These are phyloP conservation scores for Fusarium sublunatum DNA, from an alignment of 2,329 filamentous ascomycete species.

Conservation along the genomic window DNA sequence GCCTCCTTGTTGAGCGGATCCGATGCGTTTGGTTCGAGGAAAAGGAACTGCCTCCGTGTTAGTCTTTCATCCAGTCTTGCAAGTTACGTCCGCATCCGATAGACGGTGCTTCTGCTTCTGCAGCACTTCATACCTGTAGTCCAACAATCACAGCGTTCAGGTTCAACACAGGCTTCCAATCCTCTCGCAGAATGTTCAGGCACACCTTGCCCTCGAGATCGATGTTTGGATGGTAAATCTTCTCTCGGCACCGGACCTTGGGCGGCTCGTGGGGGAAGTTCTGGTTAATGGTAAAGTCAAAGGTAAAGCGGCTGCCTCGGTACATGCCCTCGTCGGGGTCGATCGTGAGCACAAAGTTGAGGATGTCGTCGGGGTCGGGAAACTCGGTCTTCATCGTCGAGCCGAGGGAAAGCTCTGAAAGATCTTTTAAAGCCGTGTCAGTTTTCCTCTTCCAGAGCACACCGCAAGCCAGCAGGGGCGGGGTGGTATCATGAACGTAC, in stretches of 20 bases:
- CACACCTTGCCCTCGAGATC: constrained; percentile 98
- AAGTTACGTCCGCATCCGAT: background rate
- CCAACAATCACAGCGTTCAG: constrained; percentile 96
- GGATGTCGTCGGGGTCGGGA: constrained; percentile 84
- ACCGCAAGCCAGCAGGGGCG: background rate
- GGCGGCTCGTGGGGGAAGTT: constrained; percentile 98
- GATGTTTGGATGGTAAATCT: constrained; percentile 99
- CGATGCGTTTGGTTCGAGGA: constrained; percentile 95
- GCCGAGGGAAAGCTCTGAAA: constrained; percentile 82
- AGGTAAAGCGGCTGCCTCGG: constrained; percentile 86
- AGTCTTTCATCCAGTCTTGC: constrained; percentile 29
- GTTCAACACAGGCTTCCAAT: constrained; percentile 99
- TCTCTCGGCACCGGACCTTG: constrained; percentile 96
- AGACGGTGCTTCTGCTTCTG: background rate
- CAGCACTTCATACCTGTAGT: constrained; percentile 70
- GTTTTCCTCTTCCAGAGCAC: background rate
- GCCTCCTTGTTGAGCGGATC: constrained; percentile 99
- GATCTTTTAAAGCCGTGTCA: constrained; percentile 63
- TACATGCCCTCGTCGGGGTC: constrained; percentile 90
- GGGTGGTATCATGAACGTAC: constrained; percentile 59
- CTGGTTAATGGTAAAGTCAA: constrained; percentile 91
- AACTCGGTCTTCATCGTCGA: constrained; percentile 85
- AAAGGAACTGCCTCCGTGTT: constrained; percentile 77
- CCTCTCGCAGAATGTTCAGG: constrained; percentile 94
- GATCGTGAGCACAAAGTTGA: constrained; percentile 85